phyloP scores from a whole-genome alignment of 148 eudicot species.

The Fagopyrum homotropicum region DNA sequence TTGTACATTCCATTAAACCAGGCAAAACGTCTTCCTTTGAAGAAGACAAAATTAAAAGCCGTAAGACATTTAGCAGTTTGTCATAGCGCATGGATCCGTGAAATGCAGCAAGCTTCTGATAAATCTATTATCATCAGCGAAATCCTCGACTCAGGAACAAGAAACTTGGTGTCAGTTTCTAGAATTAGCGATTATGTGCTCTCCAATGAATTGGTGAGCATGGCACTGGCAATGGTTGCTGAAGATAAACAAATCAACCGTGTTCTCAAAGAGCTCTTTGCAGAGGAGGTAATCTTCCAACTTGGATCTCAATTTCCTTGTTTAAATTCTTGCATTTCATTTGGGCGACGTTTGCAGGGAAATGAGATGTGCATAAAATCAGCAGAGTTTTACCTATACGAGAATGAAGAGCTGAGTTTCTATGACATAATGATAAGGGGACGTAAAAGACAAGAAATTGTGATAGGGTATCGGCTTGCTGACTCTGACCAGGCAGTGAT shows the following conservation, averaged over 20 bases:
- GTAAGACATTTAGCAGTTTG: constrained; percentile 51
- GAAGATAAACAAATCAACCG: constrained; percentile 97
- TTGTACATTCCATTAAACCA: background rate
- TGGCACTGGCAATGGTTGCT: constrained; percentile 97
- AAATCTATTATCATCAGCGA: constrained; percentile 89
- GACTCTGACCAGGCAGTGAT: constrained; percentile 61
- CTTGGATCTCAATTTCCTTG: background rate
- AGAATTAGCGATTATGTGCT: constrained; percentile 93
- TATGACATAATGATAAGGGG: constrained; percentile 79
- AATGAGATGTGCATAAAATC: constrained; percentile 93
- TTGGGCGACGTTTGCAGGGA: constrained; percentile 40
- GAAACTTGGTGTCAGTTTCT: constrained; percentile 86
- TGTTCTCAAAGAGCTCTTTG: constrained; percentile 90
- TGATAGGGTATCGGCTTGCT: constrained; percentile 76
- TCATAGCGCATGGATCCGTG: constrained; percentile 80
- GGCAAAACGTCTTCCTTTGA: constrained; percentile 11
- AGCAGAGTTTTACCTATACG: constrained; percentile 77
- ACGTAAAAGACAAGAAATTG: constrained; percentile 68
- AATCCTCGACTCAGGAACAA: constrained; percentile 86
- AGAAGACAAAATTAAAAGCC: constrained; percentile 26
- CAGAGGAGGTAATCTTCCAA: constrained; percentile 61
- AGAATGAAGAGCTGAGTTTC: constrained; percentile 74
- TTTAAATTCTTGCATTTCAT: background rate
- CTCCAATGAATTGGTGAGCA: constrained; percentile 92
- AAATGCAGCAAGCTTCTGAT: constrained; percentile 89